Evolutionary conservation across 352 stramenopile species (phyloP).

Genomic region (Plasmopara viticola): DNA sequence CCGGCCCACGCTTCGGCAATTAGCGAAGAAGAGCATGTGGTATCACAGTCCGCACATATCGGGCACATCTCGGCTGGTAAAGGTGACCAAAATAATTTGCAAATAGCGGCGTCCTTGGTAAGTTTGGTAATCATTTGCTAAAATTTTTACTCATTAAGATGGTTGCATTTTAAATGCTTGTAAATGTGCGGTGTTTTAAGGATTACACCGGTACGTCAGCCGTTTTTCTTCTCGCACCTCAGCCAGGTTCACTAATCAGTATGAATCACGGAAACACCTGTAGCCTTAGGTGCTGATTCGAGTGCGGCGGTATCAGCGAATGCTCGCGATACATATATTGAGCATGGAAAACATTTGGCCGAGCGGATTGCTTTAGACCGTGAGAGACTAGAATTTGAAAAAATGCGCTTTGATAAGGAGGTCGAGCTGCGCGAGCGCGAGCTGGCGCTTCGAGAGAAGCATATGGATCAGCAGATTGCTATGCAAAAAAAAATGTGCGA

Average conservation of each 20-base stretch:
- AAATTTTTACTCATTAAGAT: conserved; percentile 4
- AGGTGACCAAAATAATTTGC: conserved; percentile 11
- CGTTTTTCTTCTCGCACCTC: not conserved
- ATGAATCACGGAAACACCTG: not conserved
- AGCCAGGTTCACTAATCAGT: not conserved
- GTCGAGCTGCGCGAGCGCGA: conserved; percentile 66
- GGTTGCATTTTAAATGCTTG: not conserved
- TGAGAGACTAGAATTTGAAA: conserved; percentile 68
- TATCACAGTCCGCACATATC: conserved; percentile 11
- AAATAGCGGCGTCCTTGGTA: conserved; percentile 43
- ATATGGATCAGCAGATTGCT: conserved; percentile 52
- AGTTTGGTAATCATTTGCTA: conserved; percentile 4
- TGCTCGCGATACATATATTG: conserved; percentile 35
- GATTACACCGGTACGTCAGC: conserved; percentile 19
- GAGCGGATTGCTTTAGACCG: conserved; percentile 68
- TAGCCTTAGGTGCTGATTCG: conserved; percentile 12
- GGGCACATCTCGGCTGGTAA: conserved; percentile 10
- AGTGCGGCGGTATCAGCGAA: conserved; percentile 9
- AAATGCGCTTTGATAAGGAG: conserved; percentile 66
- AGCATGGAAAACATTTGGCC: conserved; percentile 70
- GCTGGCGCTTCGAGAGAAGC: conserved; percentile 50
- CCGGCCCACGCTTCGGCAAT: conserved; percentile 29
- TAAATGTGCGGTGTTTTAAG: not conserved
- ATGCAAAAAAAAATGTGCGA: conserved; percentile 52
- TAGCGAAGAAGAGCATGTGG: conserved; percentile 31